These are phyloP conservation scores for Zygoascus tannicola DNA, from an alignment of 805 yeast species.

Conservation along the genomic window DNA sequence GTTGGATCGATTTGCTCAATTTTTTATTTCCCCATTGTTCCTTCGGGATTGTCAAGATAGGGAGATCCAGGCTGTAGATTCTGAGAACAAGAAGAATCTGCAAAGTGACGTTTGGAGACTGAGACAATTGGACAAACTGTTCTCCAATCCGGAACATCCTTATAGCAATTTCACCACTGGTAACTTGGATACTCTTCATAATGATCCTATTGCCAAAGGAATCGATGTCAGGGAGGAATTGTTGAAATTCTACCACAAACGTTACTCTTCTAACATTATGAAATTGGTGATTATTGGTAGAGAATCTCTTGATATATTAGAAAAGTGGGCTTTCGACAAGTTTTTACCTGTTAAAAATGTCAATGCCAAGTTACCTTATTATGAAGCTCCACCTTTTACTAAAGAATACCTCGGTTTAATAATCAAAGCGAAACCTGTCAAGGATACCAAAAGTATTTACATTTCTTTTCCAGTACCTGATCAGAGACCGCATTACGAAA, in stretches of 20 bases:
- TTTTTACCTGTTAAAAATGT: slow-evolving; percentile 57
- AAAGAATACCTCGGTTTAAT: slow-evolving; percentile 42
- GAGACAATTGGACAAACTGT: slow-evolving; percentile 70
- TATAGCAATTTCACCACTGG: slow-evolving; percentile 87
- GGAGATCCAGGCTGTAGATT: slow-evolving; percentile 89
- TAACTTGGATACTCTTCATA: slow-evolving; percentile 63
- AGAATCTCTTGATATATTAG: slow-evolving; percentile 63
- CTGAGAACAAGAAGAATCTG: slow-evolving; percentile 89
- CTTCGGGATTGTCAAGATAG: slow-evolving; percentile 68
- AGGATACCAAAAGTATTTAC: slow-evolving; percentile 62
- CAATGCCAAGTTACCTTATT: slow-evolving; percentile 30
- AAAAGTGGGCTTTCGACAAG: slow-evolving; percentile 57
- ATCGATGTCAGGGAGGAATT: slow-evolving; percentile 74
- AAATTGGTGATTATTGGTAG: slow-evolving; percentile 76
- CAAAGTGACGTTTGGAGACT: slow-evolving; percentile 87
- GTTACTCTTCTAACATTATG: slow-evolving; percentile 85
- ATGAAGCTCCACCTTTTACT: slow-evolving; percentile 37
- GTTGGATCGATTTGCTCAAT: slow-evolving; percentile 85
- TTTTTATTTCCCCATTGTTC: slow-evolving; percentile 80
- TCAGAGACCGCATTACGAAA: slow-evolving; percentile 54
- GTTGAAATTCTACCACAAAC: slow-evolving; percentile 58
- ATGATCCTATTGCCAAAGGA: slow-evolving; percentile 49
- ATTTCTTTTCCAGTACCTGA: slow-evolving; percentile 70
- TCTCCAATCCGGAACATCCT: slow-evolving; percentile 71
- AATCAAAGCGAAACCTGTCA: slow-evolving; percentile 67